Conservation (phyloP, 2,329 filamentous ascomycete genomes). For the Colletotrichum sublineola region DNA sequence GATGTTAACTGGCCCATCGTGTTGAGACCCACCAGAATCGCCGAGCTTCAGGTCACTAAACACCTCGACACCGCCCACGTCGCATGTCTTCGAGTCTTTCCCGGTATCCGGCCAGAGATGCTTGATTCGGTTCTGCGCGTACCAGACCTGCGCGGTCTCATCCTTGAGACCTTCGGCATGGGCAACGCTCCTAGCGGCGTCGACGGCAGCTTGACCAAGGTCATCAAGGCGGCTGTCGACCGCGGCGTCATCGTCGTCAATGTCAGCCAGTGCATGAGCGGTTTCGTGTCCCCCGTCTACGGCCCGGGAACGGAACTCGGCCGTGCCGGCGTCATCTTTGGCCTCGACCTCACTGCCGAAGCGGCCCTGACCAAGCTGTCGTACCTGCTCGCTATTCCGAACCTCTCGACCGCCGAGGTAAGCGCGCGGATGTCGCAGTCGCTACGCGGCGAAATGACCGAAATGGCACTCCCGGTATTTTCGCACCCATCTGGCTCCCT, state of each 20-base stretch:
- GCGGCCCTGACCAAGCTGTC: constrained; percentile 92
- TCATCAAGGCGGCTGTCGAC: constrained; percentile 81
- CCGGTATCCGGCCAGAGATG: constrained; percentile 94
- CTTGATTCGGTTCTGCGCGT: constrained; percentile 84
- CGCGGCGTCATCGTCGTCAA: constrained; percentile 90
- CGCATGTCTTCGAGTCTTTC: constrained; percentile 89
- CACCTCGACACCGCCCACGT: constrained; percentile 89
- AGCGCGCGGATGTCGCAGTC: constrained; percentile 78
- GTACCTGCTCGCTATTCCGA: constrained; percentile 80
- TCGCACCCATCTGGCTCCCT: constrained; percentile 75
- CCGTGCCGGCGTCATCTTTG: constrained; percentile 87
- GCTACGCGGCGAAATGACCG: constrained; percentile 88
- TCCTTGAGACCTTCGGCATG: constrained; percentile 93
- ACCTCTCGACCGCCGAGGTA: constrained; percentile 75
- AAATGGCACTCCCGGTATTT: constrained; percentile 79
- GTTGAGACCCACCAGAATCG: constrained; percentile 78
- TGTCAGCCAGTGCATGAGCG: constrained; percentile 87
- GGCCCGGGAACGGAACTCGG: constrained; percentile 83
- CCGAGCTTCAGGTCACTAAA: constrained; percentile 80
- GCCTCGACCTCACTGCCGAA: constrained; percentile 89
- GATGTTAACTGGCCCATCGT: constrained; percentile 86
- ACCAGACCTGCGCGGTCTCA: constrained; percentile 82
- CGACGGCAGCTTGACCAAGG: constrained; percentile 82
- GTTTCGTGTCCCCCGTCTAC: constrained; percentile 83
- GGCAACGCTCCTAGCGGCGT: constrained; percentile 89